A percentile compares a stretch with the other conserved stretches of the same genome.
These are phyloP conservation scores for Talaromyces verruculosus DNA, from an alignment of 2,329 filamentous ascomycete species.

Conservation along the genomic window DNA sequence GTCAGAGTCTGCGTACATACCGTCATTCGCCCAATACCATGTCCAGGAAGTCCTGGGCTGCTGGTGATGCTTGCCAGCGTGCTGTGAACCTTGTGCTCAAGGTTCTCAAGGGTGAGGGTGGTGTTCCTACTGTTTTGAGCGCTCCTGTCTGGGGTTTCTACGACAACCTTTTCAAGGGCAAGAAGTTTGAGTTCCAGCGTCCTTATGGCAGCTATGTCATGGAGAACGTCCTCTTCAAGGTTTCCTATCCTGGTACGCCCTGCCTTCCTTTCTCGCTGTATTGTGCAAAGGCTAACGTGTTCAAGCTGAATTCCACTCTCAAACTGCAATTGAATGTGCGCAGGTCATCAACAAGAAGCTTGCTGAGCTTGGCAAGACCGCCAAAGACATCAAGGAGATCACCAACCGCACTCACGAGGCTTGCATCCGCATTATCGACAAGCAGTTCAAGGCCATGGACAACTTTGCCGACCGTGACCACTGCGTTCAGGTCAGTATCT, in stretches of 20 bases:
- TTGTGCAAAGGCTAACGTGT: not conserved
- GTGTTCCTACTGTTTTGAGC: slow-evolving; percentile 87
- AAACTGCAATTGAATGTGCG: slow-evolving; percentile 94
- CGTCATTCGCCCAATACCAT: slow-evolving; percentile 98
- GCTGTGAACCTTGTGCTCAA: slow-evolving; percentile 89
- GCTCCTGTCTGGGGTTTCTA: slow-evolving; percentile 98
- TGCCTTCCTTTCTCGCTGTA: not conserved
- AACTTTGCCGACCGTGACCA: slow-evolving; percentile 99
- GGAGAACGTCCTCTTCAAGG: slow-evolving; percentile 99
- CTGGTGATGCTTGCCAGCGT: slow-evolving; percentile 94
- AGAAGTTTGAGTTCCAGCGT: slow-evolving; percentile 94
- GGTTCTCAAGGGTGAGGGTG: slow-evolving; percentile 86
- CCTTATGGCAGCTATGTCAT: slow-evolving; percentile 98
- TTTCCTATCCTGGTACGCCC: slow-evolving; percentile 83
- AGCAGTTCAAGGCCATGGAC: slow-evolving; percentile 99
- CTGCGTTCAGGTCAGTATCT: slow-evolving; percentile 70
- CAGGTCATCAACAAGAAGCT: slow-evolving; percentile 84
- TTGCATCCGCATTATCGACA: slow-evolving; percentile 98
- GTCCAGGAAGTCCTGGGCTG: slow-evolving; percentile 99
- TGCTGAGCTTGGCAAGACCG: slow-evolving; percentile 80
- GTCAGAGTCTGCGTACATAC: slow-evolving; percentile 94
- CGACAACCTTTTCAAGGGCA: slow-evolving; percentile 94
- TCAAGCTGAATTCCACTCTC: slow-evolving; percentile 91
- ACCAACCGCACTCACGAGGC: slow-evolving; percentile 97
- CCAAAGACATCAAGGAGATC: slow-evolving; percentile 88